Percentiles rank a stretch among this genome's conserved stretches.
Conservation (phyloP, 352 stramenopile genomes). For the Globisporangium paddicum region DNA sequence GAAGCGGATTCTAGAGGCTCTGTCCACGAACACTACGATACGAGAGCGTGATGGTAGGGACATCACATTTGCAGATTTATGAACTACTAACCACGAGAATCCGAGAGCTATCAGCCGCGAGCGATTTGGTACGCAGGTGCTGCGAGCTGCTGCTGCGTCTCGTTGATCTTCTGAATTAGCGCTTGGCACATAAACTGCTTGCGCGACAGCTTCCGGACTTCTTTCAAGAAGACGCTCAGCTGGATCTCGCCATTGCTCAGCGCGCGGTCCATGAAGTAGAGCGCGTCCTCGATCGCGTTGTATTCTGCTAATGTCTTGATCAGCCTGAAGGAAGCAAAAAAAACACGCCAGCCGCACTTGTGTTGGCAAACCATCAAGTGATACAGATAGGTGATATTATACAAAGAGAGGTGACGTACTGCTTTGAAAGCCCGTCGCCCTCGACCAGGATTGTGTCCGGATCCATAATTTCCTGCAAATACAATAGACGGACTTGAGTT, state of each 20-base stretch:
- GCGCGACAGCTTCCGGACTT: slow-evolving; percentile 85
- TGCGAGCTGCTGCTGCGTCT: slow-evolving; percentile 64
- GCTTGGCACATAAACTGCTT: slow-evolving; percentile 91
- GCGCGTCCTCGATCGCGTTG: slow-evolving; percentile 85
- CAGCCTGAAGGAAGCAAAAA: slow-evolving; percentile 48
- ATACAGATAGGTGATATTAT: no score
- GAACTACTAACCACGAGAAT: neutral
- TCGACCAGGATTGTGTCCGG: slow-evolving; percentile 78
- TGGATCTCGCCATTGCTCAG: slow-evolving; percentile 88
- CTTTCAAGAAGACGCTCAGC: slow-evolving; percentile 79
- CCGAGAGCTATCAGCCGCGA: neutral
- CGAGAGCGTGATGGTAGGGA: neutral
- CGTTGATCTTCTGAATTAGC: slow-evolving; percentile 85
- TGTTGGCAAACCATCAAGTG: no score
- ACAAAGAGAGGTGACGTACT: slow-evolving; percentile 49
- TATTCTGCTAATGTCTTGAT: slow-evolving; percentile 81
- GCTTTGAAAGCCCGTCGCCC: slow-evolving; percentile 68
- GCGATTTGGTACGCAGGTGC: slow-evolving; percentile 35
- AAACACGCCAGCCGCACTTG: neutral
- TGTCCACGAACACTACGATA: neutral
- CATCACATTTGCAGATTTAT: slow-evolving; percentile 5
- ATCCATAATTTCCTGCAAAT: slow-evolving; percentile 53
- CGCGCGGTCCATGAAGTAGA: slow-evolving; percentile 90
- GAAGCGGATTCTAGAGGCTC: neutral
- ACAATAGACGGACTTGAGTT: no score